Conservation (phyloP, 1,139 yeast species). For the Protomyces macrosporus region DNA sequence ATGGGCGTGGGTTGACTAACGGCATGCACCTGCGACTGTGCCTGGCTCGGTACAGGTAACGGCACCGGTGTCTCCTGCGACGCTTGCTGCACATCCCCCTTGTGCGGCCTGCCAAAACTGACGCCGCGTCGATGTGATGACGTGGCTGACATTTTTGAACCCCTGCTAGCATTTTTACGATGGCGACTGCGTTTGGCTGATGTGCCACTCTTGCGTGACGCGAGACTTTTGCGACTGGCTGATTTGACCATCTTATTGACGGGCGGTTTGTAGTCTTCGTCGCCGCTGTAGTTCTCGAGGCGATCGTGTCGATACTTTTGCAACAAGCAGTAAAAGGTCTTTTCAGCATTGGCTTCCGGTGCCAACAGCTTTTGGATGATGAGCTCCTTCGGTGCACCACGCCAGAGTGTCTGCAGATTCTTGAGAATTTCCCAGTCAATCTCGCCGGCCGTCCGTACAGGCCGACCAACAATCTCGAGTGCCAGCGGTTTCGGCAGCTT, state of each 20-base stretch:
- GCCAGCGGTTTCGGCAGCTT: slow-evolving; percentile 30
- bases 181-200: slow-evolving; percentile 12
- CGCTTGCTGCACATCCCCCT: background rate
- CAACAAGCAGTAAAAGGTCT: slow-evolving; percentile 78
- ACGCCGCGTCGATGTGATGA: slow-evolving; percentile 20
- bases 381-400: slow-evolving; percentile 64
- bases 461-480: slow-evolving; percentile 36
- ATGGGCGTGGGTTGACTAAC: background rate
- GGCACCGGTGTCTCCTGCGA: background rate
- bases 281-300: slow-evolving; percentile 34
- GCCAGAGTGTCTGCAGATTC: slow-evolving; percentile 84
- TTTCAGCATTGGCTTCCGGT: slow-evolving; percentile 66
- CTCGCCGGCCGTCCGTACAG: slow-evolving; percentile 50
- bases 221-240: slow-evolving; percentile 7
- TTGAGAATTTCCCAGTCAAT: slow-evolving; percentile 79
- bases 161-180: slow-evolving; percentile 16
- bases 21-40: background rate
- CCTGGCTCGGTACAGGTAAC: background rate
- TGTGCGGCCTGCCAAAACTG: slow-evolving; percentile 3
- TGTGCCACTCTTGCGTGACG: slow-evolving; percentile 14
- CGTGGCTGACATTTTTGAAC: slow-evolving; percentile 12
- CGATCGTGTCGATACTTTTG: slow-evolving; percentile 82
- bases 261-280: slow-evolving; percentile 14
- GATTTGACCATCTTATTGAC: slow-evolving; percentile 18
- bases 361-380: slow-evolving; percentile 58